Base-by-base conservation (phyloP, 306 rosid genomes). In the Sicyos baderoa region DNA sequence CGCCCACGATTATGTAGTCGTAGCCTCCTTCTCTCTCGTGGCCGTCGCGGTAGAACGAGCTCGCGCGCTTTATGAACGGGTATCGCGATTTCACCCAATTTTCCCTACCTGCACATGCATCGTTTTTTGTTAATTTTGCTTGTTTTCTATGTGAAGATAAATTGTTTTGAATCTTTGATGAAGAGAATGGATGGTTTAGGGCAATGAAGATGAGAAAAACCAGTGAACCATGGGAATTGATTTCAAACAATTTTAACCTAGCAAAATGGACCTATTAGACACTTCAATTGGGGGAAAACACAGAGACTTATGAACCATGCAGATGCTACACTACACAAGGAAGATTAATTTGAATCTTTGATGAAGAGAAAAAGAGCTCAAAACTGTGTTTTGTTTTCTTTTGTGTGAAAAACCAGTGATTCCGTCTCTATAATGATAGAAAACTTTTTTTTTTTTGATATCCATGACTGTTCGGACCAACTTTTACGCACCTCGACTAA, bases 1-100 rank as follows among this genome's bases (percentile, higher is more conserved):
- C 99, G 27, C 99, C 99, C 13, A 93, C 86, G 22, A 93, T 75
- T 71, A 93, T 93, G 80, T 93, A 93, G 58, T 93, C 99, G 74
- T 81, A 93, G 0, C 9, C 89, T 40, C 76, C 75, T 57, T 54
- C 72, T 32, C 80, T 78, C 59, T 51, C 76, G n/a, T 37, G 68
- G 13, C 79, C 47, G 49, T 78, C 77, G 4, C 87, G 76, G 55
- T 89, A 68, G 70, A 93, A 93, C 54, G 87, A 72, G 76, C 99
- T 90, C 52, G 99, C 99, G 9, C 54, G 76, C 73, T 51, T 86
- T 17, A 90, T 84, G 74, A 88, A 93, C 4, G 99, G 95, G 84
- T 86, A 90, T 1, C 44, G 56, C 9, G 60, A 74, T 66, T 75
- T 63, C 65, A 53, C 21, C 56, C 42, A 52, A 47, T 59, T 62